Evolutionary conservation across 2,329 filamentous ascomycete genomes (phyloP).

Genomic region (Diaporthe sp.): DNA sequence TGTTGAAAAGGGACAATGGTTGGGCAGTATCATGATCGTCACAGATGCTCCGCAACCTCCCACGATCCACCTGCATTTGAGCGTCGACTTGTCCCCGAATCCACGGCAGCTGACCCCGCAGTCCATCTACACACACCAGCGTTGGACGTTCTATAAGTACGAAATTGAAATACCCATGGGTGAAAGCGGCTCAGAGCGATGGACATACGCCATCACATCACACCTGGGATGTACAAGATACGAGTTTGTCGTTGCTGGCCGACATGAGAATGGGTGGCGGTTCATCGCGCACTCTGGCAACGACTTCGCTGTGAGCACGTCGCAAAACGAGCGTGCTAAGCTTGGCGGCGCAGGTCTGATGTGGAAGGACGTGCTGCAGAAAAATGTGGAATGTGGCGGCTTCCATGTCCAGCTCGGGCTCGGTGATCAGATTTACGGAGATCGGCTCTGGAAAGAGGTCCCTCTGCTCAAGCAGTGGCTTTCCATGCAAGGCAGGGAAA

Average conservation of each 20-base stretch:
- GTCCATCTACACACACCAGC: constrained; percentile 88
- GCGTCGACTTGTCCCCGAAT: constrained; percentile 90
- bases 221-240: constrained; percentile 98
- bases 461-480: constrained; percentile 96
- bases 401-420: constrained; percentile 95
- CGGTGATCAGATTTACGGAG: constrained; percentile 95
- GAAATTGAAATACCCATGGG: constrained; percentile 92
- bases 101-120: constrained; percentile 86
- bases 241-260: constrained; percentile 94
- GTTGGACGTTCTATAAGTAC: constrained; percentile 97
- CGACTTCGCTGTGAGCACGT: constrained; percentile 91
- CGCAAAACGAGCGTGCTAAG: constrained; percentile 84
- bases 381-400: constrained; percentile 94
- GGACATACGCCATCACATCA: constrained; percentile 98
- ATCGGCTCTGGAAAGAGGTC: constrained; percentile 96
- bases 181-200: constrained; percentile 82
- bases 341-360: constrained; percentile 93
- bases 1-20: constrained; percentile 88
- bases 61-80: constrained; percentile 95
- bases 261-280: constrained; percentile 91
- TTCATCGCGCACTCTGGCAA: constrained; percentile 97
- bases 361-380: constrained; percentile 99
- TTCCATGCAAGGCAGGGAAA: constrained; percentile 91
- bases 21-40: constrained; percentile 92
- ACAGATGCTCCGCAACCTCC: constrained; percentile 93